Base-by-base conservation (phyloP, 1,284 basidiomycete species). In the Tetrapyrgos nigripes region DNA sequence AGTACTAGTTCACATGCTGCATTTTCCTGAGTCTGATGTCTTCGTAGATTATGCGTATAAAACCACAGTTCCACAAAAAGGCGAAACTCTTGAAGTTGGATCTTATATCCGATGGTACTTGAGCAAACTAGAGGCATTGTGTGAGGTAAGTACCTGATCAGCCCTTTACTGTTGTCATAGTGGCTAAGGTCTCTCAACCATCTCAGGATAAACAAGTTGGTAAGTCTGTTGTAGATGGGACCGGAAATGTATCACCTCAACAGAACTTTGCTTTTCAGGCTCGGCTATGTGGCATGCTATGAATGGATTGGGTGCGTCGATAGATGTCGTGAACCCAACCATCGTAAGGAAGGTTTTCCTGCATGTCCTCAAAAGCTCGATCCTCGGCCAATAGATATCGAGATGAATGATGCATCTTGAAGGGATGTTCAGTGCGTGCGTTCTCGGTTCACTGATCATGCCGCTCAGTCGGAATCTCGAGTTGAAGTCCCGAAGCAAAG, bases 81-180 rank as follows among this genome's bases (percentile, higher is more conserved):
- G 65, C 10, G 65, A 66, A 33, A 59, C 47, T 4, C 55, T 64
- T 11, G 46, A 46, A 5, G 28, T 26, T 2, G 62, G 61, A 9
- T n/a, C 40, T 17, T 51, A 53, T 14, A 11, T 62, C 10, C 59
- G 63, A 8, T 66, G 65, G 63, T 66, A 62, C 49, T 9, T 57
- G 21, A 24, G 49, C 37, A 35, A 44, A 23, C 43, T 37, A 19
- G 57, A 48, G 24, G 26, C 50, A 11, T 50, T 50, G 55, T 8
- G 14, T 40, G 19, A 40, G 37, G 37, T 40, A 8, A 40, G 17
- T 40, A 9, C 6, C 19, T 40, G 8, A n/a, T 40, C 14, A 9
- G 19, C 37, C 13, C 19, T 40, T 40, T 8, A 5, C 14, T 17
- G 6, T 17, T 40, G 37, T 9, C 19, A 5, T 40, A n/a, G 13